Evolutionary conservation across 495 filamentous ascomycete species (phyloP), one percentile per base, ranked within the genome.

Genomic region (Neurospora sublineolata): DNA sequence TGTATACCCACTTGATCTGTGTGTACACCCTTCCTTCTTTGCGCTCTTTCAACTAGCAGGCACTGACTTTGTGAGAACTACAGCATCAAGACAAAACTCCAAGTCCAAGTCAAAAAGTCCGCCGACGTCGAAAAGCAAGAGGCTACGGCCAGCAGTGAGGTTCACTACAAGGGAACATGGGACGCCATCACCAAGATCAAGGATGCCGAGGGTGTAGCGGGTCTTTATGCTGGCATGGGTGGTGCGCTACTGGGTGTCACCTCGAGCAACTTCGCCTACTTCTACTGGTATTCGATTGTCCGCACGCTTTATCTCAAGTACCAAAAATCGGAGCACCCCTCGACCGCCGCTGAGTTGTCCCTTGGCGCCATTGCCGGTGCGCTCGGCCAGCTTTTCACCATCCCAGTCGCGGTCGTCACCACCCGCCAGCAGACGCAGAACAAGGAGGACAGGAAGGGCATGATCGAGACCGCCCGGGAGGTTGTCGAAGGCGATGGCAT

Each of bases 191-290:
- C 80, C 46, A 95, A 94, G 81, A 98, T 99, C 76, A 80, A 90
- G 20, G 87, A 88, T 68, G 90, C 92, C 72, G 94, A 97, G 67
- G 96, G 95, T 16, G 41, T 95, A 18, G 73, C 80, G 18, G 95
- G 96, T 3, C 87, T 99, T 30, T 99, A 98, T 77, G 89, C 92
- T 58, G 95, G 95, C 68, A 94, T 99, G 77, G 82, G 86, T 67
- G 94, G 96, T 20, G 88, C 93, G 8, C 85, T 99, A 12, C 82
- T 97, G 20, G 95, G 95, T 58, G 96, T 98, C 16, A 94, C 93
- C 9, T 97, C 94, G 16, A 98, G 94, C 71, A 99, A 99, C 79
- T 99, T 99, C 78, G 95, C 95, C 72, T 99, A 99, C 82, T 99
- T 99, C 78, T 99, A 98, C 84, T 99, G 95, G 95, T 98, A 99